phyloP scores from a whole-genome alignment of 2,329 filamentous ascomycete species.

The Colletotrichum shisoi region DNA sequence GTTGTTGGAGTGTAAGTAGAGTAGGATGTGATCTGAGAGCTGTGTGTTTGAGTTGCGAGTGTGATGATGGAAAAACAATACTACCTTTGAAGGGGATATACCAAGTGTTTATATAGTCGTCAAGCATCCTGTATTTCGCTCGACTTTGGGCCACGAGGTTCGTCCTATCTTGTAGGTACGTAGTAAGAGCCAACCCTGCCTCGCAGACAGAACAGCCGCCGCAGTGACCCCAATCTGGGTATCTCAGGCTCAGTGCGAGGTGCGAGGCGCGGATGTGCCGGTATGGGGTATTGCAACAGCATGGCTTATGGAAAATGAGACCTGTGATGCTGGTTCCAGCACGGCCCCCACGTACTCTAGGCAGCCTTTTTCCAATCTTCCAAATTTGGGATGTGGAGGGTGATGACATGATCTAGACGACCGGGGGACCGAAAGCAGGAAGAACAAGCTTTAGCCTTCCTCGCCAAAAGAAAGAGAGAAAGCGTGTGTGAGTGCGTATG shows the following conservation, averaged over 20 bases:
- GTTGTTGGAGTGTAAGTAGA: slow-evolving; percentile 41
- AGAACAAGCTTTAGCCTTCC: slow-evolving; percentile 28
- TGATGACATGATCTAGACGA: slow-evolving; percentile 24
- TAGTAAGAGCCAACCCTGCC: slow-evolving; percentile 29
- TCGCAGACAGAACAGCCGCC: slow-evolving; percentile 3
- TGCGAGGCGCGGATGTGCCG: slow-evolving; percentile 20
- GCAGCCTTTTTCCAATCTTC: slow-evolving; percentile 27
- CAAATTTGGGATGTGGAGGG: slow-evolving; percentile 31
- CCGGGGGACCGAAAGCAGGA: slow-evolving; percentile 9
- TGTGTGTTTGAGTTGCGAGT: slow-evolving; percentile 31
- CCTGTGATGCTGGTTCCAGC: slow-evolving; percentile 23
- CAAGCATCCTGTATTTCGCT: slow-evolving; percentile 12
- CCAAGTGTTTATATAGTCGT: slow-evolving; percentile 34
- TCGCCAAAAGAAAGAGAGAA: background rate
- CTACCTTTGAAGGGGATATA: slow-evolving; percentile 18
- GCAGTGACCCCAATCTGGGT: slow-evolving; percentile 2
- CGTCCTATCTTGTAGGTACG: slow-evolving; percentile 21
- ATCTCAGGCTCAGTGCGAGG: slow-evolving; percentile 31
- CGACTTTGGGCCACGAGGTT: slow-evolving; percentile 27
- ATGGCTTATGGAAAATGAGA: slow-evolving; percentile 12
- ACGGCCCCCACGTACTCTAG: slow-evolving; percentile 34
- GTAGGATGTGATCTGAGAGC: slow-evolving; percentile 16
- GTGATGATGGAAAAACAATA: slow-evolving; percentile 23
- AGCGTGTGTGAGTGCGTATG: no score
- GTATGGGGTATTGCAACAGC: slow-evolving; percentile 16